Evolutionary conservation across 2,329 filamentous ascomycete genomes (phyloP).

Genomic region (Eutypa lata): DNA sequence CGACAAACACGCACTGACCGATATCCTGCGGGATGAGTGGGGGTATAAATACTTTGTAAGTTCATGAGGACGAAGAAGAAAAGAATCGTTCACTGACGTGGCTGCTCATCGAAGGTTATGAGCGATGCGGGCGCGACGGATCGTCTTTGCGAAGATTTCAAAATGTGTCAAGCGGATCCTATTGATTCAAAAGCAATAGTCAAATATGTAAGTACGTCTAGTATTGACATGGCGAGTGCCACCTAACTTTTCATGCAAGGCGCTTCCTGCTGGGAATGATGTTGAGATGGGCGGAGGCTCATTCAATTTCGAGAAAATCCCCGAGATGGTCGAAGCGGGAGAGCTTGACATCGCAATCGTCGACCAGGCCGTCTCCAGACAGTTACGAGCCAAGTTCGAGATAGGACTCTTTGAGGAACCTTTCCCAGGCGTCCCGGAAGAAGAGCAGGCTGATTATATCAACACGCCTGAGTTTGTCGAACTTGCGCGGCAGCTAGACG

Average conservation of each 20-base stretch:
- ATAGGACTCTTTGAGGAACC: slow-evolving; percentile 71
- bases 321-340: slow-evolving; percentile 59
- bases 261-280: slow-evolving; percentile 67
- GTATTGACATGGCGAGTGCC: neutral
- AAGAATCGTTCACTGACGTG: neutral
- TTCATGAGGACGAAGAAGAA: slow-evolving; percentile 8
- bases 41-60: slow-evolving; percentile 67
- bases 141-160: slow-evolving; percentile 61
- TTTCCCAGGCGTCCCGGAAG: slow-evolving; percentile 55
- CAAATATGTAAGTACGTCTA: slow-evolving; percentile 39
- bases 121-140: slow-evolving; percentile 70
- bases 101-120: slow-evolving; percentile 36
- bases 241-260: slow-evolving; percentile 25
- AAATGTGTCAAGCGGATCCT: slow-evolving; percentile 57
- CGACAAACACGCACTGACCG: slow-evolving; percentile 62
- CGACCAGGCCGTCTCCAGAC: slow-evolving; percentile 63
- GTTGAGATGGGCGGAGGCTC: slow-evolving; percentile 76
- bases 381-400: slow-evolving; percentile 66
- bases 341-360: slow-evolving; percentile 57
- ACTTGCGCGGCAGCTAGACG: slow-evolving; percentile 60
- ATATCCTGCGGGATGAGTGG: slow-evolving; percentile 70
- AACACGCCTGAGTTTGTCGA: slow-evolving; percentile 58
- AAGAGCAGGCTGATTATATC: slow-evolving; percentile 55
- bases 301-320: slow-evolving; percentile 67
- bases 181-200: slow-evolving; percentile 66